Percentiles rank a stretch among this genome's conserved stretches.
These are phyloP conservation scores for Strombidium stylifer DNA, from an alignment of 73 alveolate genomes.

Conservation along the genomic window DNA sequence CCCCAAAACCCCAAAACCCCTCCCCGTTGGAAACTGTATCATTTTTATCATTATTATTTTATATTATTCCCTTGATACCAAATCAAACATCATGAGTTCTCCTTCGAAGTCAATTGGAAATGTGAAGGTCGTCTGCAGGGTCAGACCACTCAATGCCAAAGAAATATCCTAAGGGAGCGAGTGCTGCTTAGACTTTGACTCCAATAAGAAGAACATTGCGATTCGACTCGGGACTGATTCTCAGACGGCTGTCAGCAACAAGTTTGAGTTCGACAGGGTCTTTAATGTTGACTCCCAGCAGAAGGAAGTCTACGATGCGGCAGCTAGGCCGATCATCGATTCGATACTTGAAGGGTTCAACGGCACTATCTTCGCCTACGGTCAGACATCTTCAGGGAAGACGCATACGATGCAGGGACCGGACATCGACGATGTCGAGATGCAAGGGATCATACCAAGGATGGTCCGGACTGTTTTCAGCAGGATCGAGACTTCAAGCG, in stretches of 20 bases:
- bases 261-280: conserved; percentile 90
- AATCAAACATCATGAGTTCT: no score
- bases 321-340: conserved; percentile 66
- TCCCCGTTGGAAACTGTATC: no score
- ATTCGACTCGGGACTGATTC: conserved; percentile 43
- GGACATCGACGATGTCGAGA: conserved; percentile 55
- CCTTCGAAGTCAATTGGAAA: conserved; percentile 54
- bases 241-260: conserved; percentile 27
- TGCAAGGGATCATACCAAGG: conserved; percentile 75
- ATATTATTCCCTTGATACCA: no score
- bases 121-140: conserved; percentile 82
- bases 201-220: conserved; percentile 36
- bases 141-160: conserved; percentile 77
- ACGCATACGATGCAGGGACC: conserved; percentile 90
- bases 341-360: conserved; percentile 83
- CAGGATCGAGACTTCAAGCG: conserved; percentile 45
- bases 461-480: conserved; percentile 70
- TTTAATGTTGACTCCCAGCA: conserved; percentile 81
- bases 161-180: conserved; percentile 51
- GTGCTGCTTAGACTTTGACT: conserved; percentile 52
- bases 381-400: conserved; percentile 89
- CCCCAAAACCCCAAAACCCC: no score
- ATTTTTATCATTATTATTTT: no score
- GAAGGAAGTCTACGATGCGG: conserved; percentile 79
- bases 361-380: conserved; percentile 88